These are phyloP conservation scores for Sporothrix luriei DNA, from an alignment of 2,329 filamentous ascomycete species.

Conservation along the genomic window DNA sequence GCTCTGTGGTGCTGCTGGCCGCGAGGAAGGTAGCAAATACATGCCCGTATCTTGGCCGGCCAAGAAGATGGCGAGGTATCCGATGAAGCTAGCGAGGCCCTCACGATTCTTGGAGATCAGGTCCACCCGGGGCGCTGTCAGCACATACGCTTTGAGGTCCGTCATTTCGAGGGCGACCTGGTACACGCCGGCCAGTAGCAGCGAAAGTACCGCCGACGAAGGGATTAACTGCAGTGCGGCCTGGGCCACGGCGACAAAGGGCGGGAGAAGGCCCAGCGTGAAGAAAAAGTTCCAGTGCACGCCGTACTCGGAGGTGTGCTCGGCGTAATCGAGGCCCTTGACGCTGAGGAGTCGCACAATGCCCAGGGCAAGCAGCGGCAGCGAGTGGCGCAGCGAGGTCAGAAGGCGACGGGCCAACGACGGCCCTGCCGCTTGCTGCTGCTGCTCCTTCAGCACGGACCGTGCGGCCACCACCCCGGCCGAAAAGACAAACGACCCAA, in stretches of 20 bases:
- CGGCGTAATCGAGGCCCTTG: conserved; percentile 92
- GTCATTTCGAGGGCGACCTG: conserved; percentile 76
- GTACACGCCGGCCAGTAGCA: conserved; percentile 70
- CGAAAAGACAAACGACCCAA: conserved; percentile 96
- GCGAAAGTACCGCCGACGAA: conserved; percentile 74
- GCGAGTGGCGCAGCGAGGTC: conserved; percentile 72
- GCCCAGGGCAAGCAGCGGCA: conserved; percentile 80
- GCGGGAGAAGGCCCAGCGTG: conserved; percentile 83
- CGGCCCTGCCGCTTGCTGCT: conserved; percentile 40
- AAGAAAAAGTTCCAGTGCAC: conserved; percentile 99
- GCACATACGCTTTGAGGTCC: conserved; percentile 76
- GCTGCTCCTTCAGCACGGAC: conserved; percentile 69
- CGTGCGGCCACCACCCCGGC: conserved; percentile 88
- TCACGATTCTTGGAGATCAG: conserved; percentile 89
- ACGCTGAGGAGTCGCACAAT: conserved; percentile 81
- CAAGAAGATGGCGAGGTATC: conserved; percentile 93
- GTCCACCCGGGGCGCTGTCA: conserved; percentile 76
- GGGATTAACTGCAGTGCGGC: conserved; percentile 69
- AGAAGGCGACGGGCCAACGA: conserved; percentile 62
- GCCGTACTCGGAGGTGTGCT: conserved; percentile 96
- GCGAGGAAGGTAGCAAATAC: conserved; percentile 68
- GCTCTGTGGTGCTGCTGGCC: conserved; percentile 42
- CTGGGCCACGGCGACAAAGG: conserved; percentile 84
- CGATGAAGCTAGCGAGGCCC: conserved; percentile 90
- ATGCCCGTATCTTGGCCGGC: conserved; percentile 83